Base-by-base conservation (phyloP, 148 eudicot genomes). In the Rhododendron griersonianum region DNA sequence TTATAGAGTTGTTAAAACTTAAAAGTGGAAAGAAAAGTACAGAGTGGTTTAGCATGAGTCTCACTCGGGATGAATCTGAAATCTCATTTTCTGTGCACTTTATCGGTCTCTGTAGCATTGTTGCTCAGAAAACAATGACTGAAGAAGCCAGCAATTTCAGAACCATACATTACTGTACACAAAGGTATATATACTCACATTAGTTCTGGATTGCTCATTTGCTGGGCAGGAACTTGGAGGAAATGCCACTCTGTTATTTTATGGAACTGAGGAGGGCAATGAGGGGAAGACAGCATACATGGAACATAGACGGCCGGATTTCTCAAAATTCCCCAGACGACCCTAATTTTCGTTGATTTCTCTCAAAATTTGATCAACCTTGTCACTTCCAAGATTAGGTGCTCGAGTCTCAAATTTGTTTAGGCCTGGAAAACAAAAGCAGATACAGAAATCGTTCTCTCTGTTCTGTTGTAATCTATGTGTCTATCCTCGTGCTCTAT, bases 281-380 rank as follows among this genome's bases (percentile, higher is more conserved):
- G 98, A 96, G 88, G 99, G 99, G 69, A 95, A 94, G 88, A 92
- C 90, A 4, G 99, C 99, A 2, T 96, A 91, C 85, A 87, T 91
- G 85, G 91, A 96, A 61, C 91, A 89, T 45, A 90, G 98, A 33
- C 90, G 87, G 1, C 99, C 99, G 0, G 94, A 96, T 84, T 96
- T 95, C 91, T 90, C 99, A 25, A 94, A 92, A 85, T 95, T 92
- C 86, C 94, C 98, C 21, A 90, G 93, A 78, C 90, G 92, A 14
- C 99, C 99, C 83, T 96, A 86, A 92, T 63, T 11, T 83, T n/a
- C 1, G 18, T 30, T 25, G 35, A 4, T 47, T 71, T 23, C 16
- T 81, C 69, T 57, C 33, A 6, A 21, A 45, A 19, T 44, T 63
- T 67, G 4, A 2, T 67, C 44, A 11, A 21, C 2, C 51, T 41